phyloP scores from a whole-genome alignment of 345 rosid genomes.

The Triadica sebifera region DNA sequence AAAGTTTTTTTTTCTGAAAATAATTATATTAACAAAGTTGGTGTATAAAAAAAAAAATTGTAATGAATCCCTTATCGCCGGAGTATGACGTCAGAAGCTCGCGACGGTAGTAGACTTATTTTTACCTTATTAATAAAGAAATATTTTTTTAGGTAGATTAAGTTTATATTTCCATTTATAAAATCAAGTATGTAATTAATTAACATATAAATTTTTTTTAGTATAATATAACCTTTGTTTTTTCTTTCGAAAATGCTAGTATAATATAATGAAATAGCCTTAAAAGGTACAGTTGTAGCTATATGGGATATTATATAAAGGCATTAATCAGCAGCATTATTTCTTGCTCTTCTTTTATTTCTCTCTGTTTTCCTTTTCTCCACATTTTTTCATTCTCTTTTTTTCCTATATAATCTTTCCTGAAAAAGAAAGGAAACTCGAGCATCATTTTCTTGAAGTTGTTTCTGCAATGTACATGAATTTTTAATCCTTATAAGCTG shows the following conservation, averaged over 20 bases:
- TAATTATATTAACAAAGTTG: background rate
- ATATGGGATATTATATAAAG: conserved; percentile 13
- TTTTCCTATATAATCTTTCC: background rate
- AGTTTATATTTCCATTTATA: too few relatives aligned
- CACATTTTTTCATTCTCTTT: background rate
- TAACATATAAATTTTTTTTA: too few relatives aligned
- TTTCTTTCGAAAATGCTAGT: too few relatives aligned
- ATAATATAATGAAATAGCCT: background rate
- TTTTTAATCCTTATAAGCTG: background rate
- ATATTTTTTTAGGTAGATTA: too few relatives aligned
- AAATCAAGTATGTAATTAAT: too few relatives aligned
- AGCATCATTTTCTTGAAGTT: too few relatives aligned
- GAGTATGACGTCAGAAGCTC: background rate
- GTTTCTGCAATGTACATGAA: background rate
- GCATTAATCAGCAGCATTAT: background rate
- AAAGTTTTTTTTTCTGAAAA: background rate
- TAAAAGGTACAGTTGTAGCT: background rate
- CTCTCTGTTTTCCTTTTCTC: background rate
- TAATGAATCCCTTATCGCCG: background rate
- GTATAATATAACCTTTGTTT: too few relatives aligned
- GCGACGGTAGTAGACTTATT: background rate
- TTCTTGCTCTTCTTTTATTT: background rate
- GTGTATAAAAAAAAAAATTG: background rate
- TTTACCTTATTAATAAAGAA: background rate
- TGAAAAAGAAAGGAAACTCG: background rate